Base-by-base conservation (phyloP, 179 eudicot species). In the Gypsophila paniculata region DNA sequence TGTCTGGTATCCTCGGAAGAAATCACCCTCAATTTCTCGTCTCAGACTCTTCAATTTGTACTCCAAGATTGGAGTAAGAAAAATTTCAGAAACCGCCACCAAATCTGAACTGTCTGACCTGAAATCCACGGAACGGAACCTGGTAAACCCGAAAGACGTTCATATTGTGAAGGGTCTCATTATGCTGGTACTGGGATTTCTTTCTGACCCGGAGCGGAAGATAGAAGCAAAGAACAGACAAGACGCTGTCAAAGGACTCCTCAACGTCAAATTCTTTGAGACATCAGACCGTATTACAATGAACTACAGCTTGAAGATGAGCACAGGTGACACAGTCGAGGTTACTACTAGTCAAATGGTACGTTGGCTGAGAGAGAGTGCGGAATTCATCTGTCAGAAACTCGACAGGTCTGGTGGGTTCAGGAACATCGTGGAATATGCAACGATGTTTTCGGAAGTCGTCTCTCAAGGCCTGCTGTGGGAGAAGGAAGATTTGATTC, bases 1-100 rank as follows among this genome's bases (percentile, higher is more conserved):
- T 57, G 90, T 84, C 23, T 90, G 94, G 94, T 87, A 61, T 57
- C 96, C 96, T 7, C 68, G 32, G 71, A 73, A 72, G 62, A 82
- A 73, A 74, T 2, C 62, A 22, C 55, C 80, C 9, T 77, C 80
- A 11, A 46, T 86, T 72, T 77, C 90, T 7, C 77, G 75, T 21
- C 58, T 48, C 6, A 78, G 70, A 76, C 81, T 87, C 63, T 79
- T 81, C 58, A 84, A 83, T 52, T 17, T 87, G 18, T 90, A 85
- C 62, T 72, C 75, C 23, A 75, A 81, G 65, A 79, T 89, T 46
- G 90, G 96, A 15, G 89, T 86, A 2, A 74, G 74, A 51, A 85
- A 65, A 14, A 67, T 90, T 14, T 83, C 96, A 21, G 79, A 83
- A 76, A 71, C 82, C 22, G 86, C 78, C 18, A 38, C 12, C 36